Conservation (phyloP, 2,329 filamentous ascomycete genomes). For the Fusarium sp. region DNA sequence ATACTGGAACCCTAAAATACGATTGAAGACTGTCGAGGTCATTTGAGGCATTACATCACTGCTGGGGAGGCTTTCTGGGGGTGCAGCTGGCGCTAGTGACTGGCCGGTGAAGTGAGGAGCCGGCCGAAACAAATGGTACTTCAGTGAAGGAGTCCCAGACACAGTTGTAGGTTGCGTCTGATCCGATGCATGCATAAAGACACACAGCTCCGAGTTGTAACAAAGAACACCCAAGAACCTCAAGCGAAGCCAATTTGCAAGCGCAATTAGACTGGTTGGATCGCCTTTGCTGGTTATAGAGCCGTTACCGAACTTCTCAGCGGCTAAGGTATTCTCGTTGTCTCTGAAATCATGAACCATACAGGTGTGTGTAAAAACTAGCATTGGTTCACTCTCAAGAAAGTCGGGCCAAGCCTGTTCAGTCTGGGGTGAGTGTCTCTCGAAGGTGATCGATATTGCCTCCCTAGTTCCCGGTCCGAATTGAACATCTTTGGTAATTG, state of each 20-base stretch:
- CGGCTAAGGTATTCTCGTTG: conserved; percentile 16
- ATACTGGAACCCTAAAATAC: conserved; percentile 54
- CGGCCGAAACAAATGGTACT: conserved; percentile 58
- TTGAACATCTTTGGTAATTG: conserved; percentile 34
- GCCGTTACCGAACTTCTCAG: conserved; percentile 44
- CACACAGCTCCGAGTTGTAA: conserved; percentile 51
- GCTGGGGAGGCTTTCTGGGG: conserved; percentile 13
- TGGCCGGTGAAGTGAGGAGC: conserved; percentile 29
- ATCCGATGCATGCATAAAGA: conserved; percentile 58
- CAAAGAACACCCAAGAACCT: conserved; percentile 57
- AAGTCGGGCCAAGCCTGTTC: conserved; percentile 47
- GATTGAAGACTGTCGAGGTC: conserved; percentile 46
- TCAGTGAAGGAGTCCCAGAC: conserved; percentile 40
- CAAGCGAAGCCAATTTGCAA: conserved; percentile 55
- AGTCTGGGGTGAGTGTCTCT: conserved; percentile 10
- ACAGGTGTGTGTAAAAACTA: conserved; percentile 57
- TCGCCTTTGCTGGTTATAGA: conserved; percentile 30
- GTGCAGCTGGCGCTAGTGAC: conserved; percentile 48
- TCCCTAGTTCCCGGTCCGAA: conserved; percentile 31
- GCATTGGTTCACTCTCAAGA: conserved; percentile 44
- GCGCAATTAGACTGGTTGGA: conserved; percentile 42
- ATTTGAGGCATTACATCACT: conserved; percentile 36
- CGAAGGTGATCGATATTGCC: conserved; percentile 33
- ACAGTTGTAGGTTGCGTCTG: not conserved
- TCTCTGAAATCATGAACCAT: conserved; percentile 53